Base-by-base conservation (phyloP, 805 yeast genomes). In the Candida chauliodis region DNA sequence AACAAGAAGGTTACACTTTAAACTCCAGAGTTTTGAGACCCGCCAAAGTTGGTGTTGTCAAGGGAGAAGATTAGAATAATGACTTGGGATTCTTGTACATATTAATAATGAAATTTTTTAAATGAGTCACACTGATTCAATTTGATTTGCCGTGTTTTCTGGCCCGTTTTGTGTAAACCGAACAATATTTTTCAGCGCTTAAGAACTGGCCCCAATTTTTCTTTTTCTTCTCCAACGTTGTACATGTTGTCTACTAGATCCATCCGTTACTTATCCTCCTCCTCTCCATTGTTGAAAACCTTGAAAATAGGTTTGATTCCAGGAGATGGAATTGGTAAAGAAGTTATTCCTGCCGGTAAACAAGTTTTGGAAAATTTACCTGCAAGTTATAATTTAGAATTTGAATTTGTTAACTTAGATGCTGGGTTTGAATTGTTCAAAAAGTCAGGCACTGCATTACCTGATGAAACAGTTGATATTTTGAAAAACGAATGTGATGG, bases 291-390 rank as follows among this genome's bases (percentile, higher is more conserved):
- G 18, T 46, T 56, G 44, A 66, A 63, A 50, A 51, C 55, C 36
- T 53, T 68, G 45, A 68, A 65, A 48, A 68, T 68, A 37, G 83
- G 86, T 43, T 75, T 93, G 57, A 90, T 93, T 51, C 96, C 99
- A 37, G 99, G 99, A 59, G 99, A 93, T 62, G 99, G 99, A 49
- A 93, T 93, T 51, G 99, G 99, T 40, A 79, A 84, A 56, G 99
- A 93, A 67, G 99, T 93, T 33, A 90, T 93, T 44, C 99, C 99
- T 45, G 95, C 98, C 30, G 99, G 99, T 52, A 78, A 79, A 51
- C 85, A 86, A 47, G 78, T 93, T 21, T 73, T 93, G 51, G 91
- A 91, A 65, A 82, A 80, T 45, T 76, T 93, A 42, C 89, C 91
- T 30, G 64, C 83, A n/a, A 69, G 75, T 42, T 84, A 73, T 53